These are phyloP conservation scores for Rheum nobile DNA, from an alignment of 148 eudicot genomes.

Conservation along the genomic window DNA sequence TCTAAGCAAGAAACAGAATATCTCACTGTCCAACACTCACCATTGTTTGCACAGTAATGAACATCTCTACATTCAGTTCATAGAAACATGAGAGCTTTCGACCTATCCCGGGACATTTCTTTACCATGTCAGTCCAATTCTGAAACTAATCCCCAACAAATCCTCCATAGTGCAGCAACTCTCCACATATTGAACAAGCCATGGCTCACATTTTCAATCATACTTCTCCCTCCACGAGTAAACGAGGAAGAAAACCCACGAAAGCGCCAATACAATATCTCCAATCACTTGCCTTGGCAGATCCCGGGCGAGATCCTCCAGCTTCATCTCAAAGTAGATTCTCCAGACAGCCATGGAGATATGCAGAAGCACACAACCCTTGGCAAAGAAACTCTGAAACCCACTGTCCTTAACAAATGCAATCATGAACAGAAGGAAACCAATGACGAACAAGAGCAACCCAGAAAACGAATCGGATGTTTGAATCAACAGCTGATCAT, in stretches of 20 bases:
- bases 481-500: conserved; percentile 41
- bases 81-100: not conserved
- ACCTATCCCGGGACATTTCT: no score
- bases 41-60: not conserved
- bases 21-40: not conserved
- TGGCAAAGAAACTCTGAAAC: conserved; percentile 57
- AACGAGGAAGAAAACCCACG: conserved; percentile 57
- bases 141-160: not conserved
- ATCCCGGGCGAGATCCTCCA: conserved; percentile 44
- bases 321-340: conserved; percentile 38
- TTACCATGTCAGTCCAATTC: not conserved
- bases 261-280: conserved; percentile 42
- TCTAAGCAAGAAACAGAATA: not conserved
- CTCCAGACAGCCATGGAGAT: conserved; percentile 57
- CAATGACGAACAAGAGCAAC: conserved; percentile 39
- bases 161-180: not conserved
- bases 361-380: conserved; percentile 59
- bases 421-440: conserved; percentile 53
- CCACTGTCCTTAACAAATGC: conserved; percentile 51
- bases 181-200: not conserved
- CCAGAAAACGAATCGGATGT: conserved; percentile 56
- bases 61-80: not conserved
- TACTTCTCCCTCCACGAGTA: conserved; percentile 62
- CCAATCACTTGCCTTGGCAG: conserved; percentile 55
- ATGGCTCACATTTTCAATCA: conserved; percentile 21